These are phyloP conservation scores for Scheffersomyces segobiensis DNA, from an alignment of 1,139 yeast species.

Conservation along the genomic window DNA sequence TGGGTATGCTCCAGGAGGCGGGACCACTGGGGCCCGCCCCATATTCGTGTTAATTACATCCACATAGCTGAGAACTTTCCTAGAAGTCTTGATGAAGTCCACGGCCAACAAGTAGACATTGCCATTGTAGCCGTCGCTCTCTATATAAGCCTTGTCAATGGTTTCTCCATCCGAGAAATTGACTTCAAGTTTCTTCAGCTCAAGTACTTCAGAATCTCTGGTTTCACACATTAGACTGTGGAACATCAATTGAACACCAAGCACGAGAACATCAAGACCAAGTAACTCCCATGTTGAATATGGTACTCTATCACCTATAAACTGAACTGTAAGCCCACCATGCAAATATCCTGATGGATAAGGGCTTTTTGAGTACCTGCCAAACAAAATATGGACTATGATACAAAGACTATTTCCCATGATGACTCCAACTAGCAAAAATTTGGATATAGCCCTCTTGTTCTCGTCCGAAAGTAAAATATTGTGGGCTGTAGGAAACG, in stretches of 20 bases:
- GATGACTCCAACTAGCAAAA: conserved; percentile 26
- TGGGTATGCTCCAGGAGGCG: conserved; percentile 1
- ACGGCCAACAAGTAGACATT: conserved; percentile 33
- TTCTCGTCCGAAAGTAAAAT: conserved; percentile 25
- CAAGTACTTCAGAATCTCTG: conserved; percentile 32
- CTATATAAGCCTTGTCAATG: conserved; percentile 15
- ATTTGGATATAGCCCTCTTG: conserved; percentile 28
- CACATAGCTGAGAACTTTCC: conserved; percentile 20
- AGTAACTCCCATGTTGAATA: conserved; percentile 26
- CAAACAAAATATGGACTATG: conserved; percentile 30
- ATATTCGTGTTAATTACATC: conserved; percentile 9
- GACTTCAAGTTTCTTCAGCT: conserved; percentile 7
- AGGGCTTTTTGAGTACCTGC: conserved; percentile 19
- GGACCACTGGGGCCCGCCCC: neutral
- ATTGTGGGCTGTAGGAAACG: conserved; percentile 17
- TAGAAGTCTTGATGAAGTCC: conserved; percentile 24
- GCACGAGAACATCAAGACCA: conserved; percentile 26
- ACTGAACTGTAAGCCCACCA: conserved; percentile 40
- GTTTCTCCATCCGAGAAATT: conserved; percentile 11
- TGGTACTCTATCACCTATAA: conserved; percentile 43
- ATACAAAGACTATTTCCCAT: conserved; percentile 26
- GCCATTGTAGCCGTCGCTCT: conserved; percentile 44
- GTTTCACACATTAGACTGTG: conserved; percentile 35
- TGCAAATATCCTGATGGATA: conserved; percentile 23
- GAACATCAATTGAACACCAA: conserved; percentile 29